These are phyloP conservation scores for Fistulina hepatica DNA, from an alignment of 1,284 basidiomycete species.

Conservation along the genomic window DNA sequence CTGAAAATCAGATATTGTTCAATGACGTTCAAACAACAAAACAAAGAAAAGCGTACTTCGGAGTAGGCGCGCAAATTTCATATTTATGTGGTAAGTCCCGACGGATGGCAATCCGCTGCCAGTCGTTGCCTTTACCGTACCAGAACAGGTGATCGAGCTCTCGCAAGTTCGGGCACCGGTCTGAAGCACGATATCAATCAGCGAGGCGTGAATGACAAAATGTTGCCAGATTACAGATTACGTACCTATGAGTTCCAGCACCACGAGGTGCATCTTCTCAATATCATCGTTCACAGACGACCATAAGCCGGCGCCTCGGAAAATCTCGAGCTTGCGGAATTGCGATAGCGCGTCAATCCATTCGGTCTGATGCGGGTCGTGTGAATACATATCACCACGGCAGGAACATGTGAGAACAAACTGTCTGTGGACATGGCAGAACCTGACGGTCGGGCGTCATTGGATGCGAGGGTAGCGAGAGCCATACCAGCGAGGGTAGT, in stretches of 20 bases:
- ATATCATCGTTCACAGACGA: conserved; percentile 23
- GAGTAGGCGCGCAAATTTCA: conserved; percentile 21
- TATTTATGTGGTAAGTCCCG: conserved; percentile 22
- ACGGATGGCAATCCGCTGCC: conserved; percentile 28
- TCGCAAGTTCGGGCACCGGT: conserved; percentile 29
- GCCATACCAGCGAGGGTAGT: conserved; percentile 29
- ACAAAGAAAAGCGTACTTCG: conserved; percentile 20
- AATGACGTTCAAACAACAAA: background rate
- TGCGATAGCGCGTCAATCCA: conserved; percentile 29
- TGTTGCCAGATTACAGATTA: background rate
- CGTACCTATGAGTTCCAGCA: background rate
- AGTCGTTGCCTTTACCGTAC: conserved; percentile 23
- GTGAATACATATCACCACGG: conserved; percentile 3
- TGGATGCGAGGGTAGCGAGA: conserved; percentile 24
- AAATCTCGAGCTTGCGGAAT: conserved; percentile 30
- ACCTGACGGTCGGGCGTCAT: conserved; percentile 15
- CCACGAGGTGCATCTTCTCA: conserved; percentile 26
- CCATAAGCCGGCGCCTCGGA: conserved; percentile 33
- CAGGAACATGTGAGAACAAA: conserved; percentile 14
- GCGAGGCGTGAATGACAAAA: conserved; percentile 10
- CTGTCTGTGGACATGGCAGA: conserved; percentile 13
- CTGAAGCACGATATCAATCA: conserved; percentile 28
- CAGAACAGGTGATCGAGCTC: conserved; percentile 30
- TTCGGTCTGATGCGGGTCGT: conserved; percentile 19
- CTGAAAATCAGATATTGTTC: conserved; percentile 13